These are phyloP conservation scores for Talaromyces sp. DNA, from an alignment of 2,329 filamentous ascomycete genomes.

Conservation along the genomic window DNA sequence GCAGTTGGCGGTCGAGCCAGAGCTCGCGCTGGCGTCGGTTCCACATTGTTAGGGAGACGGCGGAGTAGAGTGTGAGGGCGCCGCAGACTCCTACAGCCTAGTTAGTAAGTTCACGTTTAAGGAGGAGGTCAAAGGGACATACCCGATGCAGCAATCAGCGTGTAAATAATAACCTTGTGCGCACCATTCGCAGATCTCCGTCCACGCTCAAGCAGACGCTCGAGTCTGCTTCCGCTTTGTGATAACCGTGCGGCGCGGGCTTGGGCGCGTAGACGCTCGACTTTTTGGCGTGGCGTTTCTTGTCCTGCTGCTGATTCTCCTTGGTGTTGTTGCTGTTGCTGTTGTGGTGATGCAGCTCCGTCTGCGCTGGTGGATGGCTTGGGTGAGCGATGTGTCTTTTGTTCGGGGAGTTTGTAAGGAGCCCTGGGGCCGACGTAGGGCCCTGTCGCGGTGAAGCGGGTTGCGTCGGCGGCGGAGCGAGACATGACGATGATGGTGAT, in stretches of 20 bases:
- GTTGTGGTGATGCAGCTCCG: too few species aligned
- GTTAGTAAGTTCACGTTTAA: too few species aligned
- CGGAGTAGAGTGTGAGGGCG: constrained; percentile 57
- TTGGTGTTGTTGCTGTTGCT: background rate
- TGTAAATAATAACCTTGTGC: constrained; percentile 55
- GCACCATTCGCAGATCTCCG: constrained; percentile 54
- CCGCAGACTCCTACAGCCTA: constrained; percentile 56
- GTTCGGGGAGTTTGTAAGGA: constrained; percentile 26
- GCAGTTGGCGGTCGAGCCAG: constrained; percentile 49
- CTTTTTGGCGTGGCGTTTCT: constrained; percentile 63
- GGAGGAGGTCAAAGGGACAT: too few species aligned
- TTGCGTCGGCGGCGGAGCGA: constrained; percentile 44
- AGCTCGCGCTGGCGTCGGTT: constrained; percentile 60
- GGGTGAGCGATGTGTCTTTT: constrained; percentile 7
- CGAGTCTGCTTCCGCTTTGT: constrained; percentile 50
- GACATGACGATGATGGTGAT: constrained; percentile 29
- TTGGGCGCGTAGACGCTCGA: constrained; percentile 61
- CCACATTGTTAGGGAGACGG: constrained; percentile 61
- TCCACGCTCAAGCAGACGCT: constrained; percentile 49
- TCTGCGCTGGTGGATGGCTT: constrained; percentile 1
- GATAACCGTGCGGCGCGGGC: constrained; percentile 61
- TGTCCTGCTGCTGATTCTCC: constrained; percentile 48
- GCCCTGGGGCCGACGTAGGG: constrained; percentile 42
- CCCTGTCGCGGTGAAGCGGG: constrained; percentile 46
- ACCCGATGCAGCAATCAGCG: constrained; percentile 58